These are phyloP conservation scores for Xylariales sp. DNA, from an alignment of 2,329 filamentous ascomycete genomes.

Conservation along the genomic window DNA sequence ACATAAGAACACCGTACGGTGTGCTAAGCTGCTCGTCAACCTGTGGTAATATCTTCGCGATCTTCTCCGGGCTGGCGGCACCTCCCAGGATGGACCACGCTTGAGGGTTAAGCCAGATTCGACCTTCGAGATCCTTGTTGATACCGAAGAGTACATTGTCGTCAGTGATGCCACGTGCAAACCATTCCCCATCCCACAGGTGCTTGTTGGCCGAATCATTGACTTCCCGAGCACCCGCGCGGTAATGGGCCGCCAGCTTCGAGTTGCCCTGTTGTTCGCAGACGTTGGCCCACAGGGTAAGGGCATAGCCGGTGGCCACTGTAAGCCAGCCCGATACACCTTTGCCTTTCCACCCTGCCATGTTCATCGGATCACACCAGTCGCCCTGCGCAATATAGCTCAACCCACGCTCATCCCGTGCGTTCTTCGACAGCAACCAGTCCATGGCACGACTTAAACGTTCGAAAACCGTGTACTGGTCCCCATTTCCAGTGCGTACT, in stretches of 20 bases:
- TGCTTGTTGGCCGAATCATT: conserved; percentile 47
- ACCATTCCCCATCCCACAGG: conserved; percentile 55
- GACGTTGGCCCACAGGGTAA: conserved; percentile 48
- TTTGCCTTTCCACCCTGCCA: conserved; percentile 55
- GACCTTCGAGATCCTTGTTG: conserved; percentile 44
- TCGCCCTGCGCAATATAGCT: conserved; percentile 56
- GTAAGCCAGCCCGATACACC: conserved; percentile 57
- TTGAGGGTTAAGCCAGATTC: conserved; percentile 56
- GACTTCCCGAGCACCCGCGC: conserved; percentile 37
- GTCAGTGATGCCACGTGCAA: conserved; percentile 53
- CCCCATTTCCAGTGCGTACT: conserved; percentile 37
- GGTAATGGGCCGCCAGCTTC: conserved; percentile 39
- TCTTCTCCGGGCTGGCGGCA: conserved; percentile 39
- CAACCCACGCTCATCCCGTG: conserved; percentile 48
- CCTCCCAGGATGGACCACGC: conserved; percentile 51
- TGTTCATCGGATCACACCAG: conserved; percentile 59
- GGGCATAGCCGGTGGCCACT: conserved; percentile 47
- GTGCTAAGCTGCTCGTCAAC: conserved; percentile 48
- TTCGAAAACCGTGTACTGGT: conserved; percentile 46
- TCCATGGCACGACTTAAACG: conserved; percentile 53
- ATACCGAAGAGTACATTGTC: conserved; percentile 48
- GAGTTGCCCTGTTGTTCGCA: conserved; percentile 39
- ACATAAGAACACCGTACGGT: conserved; percentile 52
- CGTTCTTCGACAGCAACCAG: conserved; percentile 39
- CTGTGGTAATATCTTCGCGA: conserved; percentile 39